Base-by-base conservation (phyloP, 1,284 basidiomycete species). In the Moesziomyces parantarcticus region DNA sequence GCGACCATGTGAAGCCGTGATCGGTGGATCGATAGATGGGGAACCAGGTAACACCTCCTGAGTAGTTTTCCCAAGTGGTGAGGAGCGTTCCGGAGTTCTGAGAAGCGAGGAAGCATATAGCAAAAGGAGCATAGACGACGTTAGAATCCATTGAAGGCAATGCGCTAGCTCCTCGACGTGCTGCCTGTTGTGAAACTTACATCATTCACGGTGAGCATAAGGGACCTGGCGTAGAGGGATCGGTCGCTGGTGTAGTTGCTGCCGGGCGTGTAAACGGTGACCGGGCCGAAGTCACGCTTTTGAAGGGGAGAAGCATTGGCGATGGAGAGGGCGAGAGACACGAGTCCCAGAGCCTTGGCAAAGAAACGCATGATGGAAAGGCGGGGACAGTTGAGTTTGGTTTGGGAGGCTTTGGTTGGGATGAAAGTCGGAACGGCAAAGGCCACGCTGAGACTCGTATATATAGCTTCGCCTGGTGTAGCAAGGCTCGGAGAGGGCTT, bases 1-100 rank as follows among this genome's bases (percentile, higher is more conserved):
- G 41, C 21, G 64, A 51, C 69, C 69, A 72, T 1, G 58, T 68
- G 56, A 42, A 59, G 26, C 69, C 69, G 29, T 62, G 58, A 42
- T 72, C 63, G 14, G 46, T 62, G 22, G 69, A 72, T 13, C 64
- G 50, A 46, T 68, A 72, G 54, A 72, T 72, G 14, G 69, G 69
- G 57, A 72, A 67, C 58, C 55, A 62, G n/a, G 57, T 58, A 32
- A 29, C 29, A 22, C 50, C 55, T 21, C 50, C 48, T 6, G 69
- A 57, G 50, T 72, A 62, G 46, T 72, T 61, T 42, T 72, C 69
- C 54, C 62, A 68, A 9, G 69, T 72, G 3, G 42, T 54, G 1
- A 72, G 45, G 8, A 72, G 52, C 3, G 68, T 66, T 18, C 67
- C 67, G 11, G 61, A 23, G 44, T 60, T 66, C 54, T 68, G 47